Evolutionary conservation across 2,329 filamentous ascomycete species (phyloP).

Genomic region (Diaporthe citri): DNA sequence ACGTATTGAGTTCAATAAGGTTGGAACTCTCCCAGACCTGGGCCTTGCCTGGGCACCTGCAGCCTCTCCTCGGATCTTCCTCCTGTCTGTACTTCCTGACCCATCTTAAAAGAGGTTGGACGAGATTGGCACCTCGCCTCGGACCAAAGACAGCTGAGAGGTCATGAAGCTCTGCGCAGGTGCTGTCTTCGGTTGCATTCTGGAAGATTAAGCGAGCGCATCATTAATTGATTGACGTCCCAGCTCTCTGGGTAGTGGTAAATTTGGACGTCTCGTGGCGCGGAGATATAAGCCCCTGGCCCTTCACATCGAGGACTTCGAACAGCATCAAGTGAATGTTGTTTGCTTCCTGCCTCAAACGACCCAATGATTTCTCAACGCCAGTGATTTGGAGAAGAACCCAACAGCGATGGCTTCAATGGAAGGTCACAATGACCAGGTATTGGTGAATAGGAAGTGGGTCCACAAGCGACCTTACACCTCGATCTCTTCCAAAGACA

Average conservation of each 20-base stretch:
- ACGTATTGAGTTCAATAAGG: conserved; percentile 36
- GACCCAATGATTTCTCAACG: background rate
- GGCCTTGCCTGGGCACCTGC: conserved; percentile 31
- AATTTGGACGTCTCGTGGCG: conserved; percentile 2
- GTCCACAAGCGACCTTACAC: background rate
- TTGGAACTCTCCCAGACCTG: conserved; percentile 39
- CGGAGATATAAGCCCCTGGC: conserved; percentile 26
- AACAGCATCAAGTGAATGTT: conserved; percentile 2
- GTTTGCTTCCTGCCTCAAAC: background rate
- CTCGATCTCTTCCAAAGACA: background rate
- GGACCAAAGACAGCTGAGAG: conserved; percentile 39
- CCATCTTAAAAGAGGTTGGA: conserved; percentile 30
- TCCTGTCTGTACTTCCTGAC: conserved; percentile 31
- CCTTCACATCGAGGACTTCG: conserved; percentile 6
- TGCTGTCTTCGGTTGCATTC: conserved; percentile 29
- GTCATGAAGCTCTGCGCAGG: background rate
- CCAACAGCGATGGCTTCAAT: background rate
- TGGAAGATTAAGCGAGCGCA: conserved; percentile 35
- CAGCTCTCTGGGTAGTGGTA: conserved; percentile 1
- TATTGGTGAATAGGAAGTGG: conserved; percentile 17
- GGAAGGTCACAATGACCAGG: background rate
- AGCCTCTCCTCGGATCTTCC: conserved; percentile 21
- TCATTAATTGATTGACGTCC: conserved; percentile 28
- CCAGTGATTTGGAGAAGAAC: background rate
- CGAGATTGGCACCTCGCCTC: conserved; percentile 39